Conservation (phyloP, 768 basidiomycete species). For the Phanerodontia chrysosporium region DNA sequence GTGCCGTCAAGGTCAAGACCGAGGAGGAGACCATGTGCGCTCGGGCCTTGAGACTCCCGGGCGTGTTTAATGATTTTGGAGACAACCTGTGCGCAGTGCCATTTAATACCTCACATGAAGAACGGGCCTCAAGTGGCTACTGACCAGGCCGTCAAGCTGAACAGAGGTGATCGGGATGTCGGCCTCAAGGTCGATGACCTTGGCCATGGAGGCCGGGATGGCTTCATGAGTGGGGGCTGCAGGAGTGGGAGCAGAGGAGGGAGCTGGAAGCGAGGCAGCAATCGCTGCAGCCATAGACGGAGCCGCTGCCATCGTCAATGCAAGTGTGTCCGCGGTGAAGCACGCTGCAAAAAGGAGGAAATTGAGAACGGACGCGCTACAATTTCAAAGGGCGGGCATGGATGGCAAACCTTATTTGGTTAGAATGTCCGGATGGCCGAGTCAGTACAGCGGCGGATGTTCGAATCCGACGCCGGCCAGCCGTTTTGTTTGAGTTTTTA, state of each 20-base stretch:
- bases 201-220: conserved; percentile 90
- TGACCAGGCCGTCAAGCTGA: conserved; percentile 83
- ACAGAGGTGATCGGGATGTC: conserved; percentile 77
- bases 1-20: conserved; percentile 90
- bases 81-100: conserved; percentile 58
- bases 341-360: neutral
- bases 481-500: neutral
- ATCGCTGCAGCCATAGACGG: conserved; percentile 90
- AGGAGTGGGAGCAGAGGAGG: conserved; percentile 55
- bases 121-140: conserved; percentile 21
- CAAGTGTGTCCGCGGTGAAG: neutral
- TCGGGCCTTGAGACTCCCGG: conserved; percentile 68
- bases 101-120: neutral
- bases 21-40: conserved; percentile 79
- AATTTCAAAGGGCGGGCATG: too few species aligned
- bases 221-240: conserved; percentile 73
- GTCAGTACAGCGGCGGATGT: neutral
- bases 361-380: too few species aligned
- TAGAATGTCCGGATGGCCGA: neutral
- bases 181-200: conserved; percentile 90
- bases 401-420: neutral
- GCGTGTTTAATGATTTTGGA: conserved; percentile 93
- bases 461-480: neutral
- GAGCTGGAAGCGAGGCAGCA: conserved; percentile 76
- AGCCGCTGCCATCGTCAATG: conserved; percentile 21